Conservation (phyloP, 2,329 filamentous ascomycete genomes). For the Phyllosticta paracitricarpa region DNA sequence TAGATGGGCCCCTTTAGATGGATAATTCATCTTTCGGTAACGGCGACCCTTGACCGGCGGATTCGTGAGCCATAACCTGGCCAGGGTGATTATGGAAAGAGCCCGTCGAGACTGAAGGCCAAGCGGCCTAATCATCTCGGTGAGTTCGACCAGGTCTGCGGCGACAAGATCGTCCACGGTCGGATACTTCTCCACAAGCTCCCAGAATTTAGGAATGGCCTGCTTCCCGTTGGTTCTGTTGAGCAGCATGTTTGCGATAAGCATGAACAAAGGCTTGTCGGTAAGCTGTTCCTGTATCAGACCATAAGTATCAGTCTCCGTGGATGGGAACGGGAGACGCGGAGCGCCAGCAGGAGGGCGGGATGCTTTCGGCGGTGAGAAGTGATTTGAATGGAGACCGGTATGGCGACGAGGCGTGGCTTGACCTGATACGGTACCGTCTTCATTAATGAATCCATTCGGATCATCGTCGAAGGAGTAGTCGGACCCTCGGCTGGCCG, state of each 20-base stretch:
- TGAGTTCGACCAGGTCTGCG: slow-evolving; percentile 16
- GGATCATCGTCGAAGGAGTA: slow-evolving; percentile 3
- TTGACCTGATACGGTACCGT: background rate
- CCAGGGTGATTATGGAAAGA: slow-evolving; percentile 58
- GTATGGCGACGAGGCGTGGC: background rate
- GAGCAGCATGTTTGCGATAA: slow-evolving; percentile 75
- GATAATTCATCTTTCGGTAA: slow-evolving; percentile 43
- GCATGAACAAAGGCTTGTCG: slow-evolving; percentile 64
- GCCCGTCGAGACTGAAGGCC: slow-evolving; percentile 41
- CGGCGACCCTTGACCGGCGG: slow-evolving; percentile 52
- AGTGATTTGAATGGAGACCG: background rate
- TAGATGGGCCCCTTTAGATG: slow-evolving; percentile 13
- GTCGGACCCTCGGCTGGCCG: background rate
- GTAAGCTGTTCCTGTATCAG: slow-evolving; percentile 76
- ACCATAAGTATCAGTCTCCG: slow-evolving; percentile 47
- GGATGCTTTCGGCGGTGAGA: background rate
- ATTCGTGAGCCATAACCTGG: slow-evolving; percentile 53
- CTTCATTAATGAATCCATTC: background rate
- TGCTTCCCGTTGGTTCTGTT: slow-evolving; percentile 66
- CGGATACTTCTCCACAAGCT: slow-evolving; percentile 58
- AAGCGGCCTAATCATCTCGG: slow-evolving; percentile 17
- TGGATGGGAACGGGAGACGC: slow-evolving; percentile 7
- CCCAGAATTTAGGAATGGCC: slow-evolving; percentile 66
- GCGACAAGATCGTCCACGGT: slow-evolving; percentile 51
- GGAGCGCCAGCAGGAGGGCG: slow-evolving; percentile 1